Conservation (phyloP, 2,329 filamentous ascomycete species). For the Metarhizium robertsii region DNA sequence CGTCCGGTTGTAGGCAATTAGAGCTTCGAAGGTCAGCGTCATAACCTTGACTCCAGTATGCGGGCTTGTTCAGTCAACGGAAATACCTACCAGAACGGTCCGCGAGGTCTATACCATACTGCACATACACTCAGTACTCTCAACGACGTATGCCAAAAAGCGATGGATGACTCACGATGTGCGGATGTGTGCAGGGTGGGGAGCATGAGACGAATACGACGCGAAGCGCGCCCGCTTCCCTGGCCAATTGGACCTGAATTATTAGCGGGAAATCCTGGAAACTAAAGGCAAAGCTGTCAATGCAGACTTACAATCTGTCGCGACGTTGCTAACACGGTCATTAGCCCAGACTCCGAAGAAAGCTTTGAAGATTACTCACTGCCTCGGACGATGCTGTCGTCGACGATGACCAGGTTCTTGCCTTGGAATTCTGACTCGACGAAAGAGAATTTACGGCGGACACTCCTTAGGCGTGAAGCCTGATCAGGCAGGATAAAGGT, state of each 20-base stretch:
- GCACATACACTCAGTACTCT: neutral
- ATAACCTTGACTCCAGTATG: constrained; percentile 12
- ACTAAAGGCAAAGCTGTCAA: neutral
- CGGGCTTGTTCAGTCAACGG: neutral
- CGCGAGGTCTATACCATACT: constrained; percentile 40
- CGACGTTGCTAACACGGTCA: constrained; percentile 7
- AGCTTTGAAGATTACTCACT: constrained; percentile 17
- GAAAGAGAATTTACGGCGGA: constrained; percentile 80
- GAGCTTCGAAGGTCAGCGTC: constrained; percentile 17
- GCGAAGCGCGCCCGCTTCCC: constrained; percentile 71
- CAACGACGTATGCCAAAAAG: neutral
- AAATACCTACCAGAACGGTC: constrained; percentile 15
- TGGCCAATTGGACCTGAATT: constrained; percentile 53
- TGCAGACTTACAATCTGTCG: constrained; percentile 13
- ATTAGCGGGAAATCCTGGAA: neutral
- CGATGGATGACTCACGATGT: constrained; percentile 56
- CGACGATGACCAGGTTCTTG: constrained; percentile 73
- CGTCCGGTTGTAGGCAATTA: constrained; percentile 32
- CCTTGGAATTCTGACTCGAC: constrained; percentile 79
- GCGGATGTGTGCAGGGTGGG: constrained; percentile 74
- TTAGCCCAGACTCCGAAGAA: constrained; percentile 37
- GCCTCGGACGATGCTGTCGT: constrained; percentile 79
- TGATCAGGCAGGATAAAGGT: constrained; percentile 25
- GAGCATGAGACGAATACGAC: constrained; percentile 78
- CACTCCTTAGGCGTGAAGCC: constrained; percentile 62